A percentile compares a stretch with the other conserved stretches of the same genome.
These are phyloP conservation scores for Rutstroemia sp. DNA, from an alignment of 2,329 filamentous ascomycete genomes.

Conservation along the genomic window DNA sequence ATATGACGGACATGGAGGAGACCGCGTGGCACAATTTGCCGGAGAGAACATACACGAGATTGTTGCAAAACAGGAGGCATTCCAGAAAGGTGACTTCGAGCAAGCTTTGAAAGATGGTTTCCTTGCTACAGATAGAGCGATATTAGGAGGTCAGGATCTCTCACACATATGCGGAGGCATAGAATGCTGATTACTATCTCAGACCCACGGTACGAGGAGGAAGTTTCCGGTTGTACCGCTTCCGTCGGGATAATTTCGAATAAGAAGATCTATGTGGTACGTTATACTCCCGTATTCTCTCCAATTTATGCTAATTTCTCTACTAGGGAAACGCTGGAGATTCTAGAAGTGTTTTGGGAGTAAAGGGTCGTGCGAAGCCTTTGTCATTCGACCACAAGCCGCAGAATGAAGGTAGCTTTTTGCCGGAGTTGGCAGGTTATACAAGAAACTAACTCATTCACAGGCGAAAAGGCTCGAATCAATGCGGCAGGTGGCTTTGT, in stretches of 20 bases:
- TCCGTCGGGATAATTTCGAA: constrained; percentile 83
- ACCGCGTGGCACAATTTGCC: constrained; percentile 90
- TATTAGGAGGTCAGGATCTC: constrained; percentile 70
- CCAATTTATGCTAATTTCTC: constrained; percentile 22
- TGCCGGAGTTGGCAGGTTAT: not conserved
- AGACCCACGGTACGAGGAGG: constrained; percentile 97
- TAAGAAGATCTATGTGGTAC: constrained; percentile 90
- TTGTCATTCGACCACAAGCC: constrained; percentile 99
- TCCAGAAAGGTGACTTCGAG: constrained; percentile 84
- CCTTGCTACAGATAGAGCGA: constrained; percentile 89
- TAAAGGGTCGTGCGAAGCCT: constrained; percentile 95
- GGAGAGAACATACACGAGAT: constrained; percentile 93
- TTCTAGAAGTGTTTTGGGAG: constrained; percentile 87
- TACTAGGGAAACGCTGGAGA: constrained; percentile 89
- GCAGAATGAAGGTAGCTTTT: constrained; percentile 75
- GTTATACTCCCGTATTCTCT: constrained; percentile 36
- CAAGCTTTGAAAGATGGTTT: constrained; percentile 97
- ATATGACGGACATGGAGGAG: constrained; percentile 94
- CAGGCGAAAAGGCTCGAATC: constrained; percentile 93
- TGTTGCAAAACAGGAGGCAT: constrained; percentile 88
- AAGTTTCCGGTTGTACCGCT: constrained; percentile 95
- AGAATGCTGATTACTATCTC: constrained; percentile 21
- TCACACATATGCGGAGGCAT: not conserved
- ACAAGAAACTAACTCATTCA: constrained; percentile 22
- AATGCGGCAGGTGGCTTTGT: constrained; percentile 94